These are phyloP conservation scores for Hondaea fermentalgiana DNA, from an alignment of 108 stramenopile species.

Conservation along the genomic window DNA sequence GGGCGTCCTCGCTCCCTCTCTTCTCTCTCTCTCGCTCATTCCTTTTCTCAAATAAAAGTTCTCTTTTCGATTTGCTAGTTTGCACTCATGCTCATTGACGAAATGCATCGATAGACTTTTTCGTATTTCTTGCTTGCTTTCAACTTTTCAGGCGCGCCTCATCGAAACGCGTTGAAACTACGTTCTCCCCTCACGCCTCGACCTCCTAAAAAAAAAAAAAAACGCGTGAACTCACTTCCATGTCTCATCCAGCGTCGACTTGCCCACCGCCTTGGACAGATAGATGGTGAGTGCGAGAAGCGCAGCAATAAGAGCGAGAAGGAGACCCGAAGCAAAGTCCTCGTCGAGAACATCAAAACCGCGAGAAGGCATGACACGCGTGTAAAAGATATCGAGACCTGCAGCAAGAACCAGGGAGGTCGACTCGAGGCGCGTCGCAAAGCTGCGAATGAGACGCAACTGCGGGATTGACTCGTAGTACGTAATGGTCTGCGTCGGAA, in stretches of 20 bases:
- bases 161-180: too few relatives aligned
- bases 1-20: too few relatives aligned
- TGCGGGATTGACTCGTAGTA: conserved; percentile 23
- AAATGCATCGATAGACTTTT: too few relatives aligned
- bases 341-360: conserved; percentile 43
- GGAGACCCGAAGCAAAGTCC: conserved; percentile 42
- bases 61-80: too few relatives aligned
- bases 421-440: conserved; percentile 36
- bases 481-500: conserved; percentile 22
- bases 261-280: neutral
- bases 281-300: neutral
- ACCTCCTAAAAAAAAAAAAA: too few relatives aligned
- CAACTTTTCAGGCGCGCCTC: too few relatives aligned
- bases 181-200: too few relatives aligned
- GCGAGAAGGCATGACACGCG: conserved; percentile 35
- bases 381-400: conserved; percentile 34
- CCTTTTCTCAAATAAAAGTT: too few relatives aligned
- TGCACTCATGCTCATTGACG: too few relatives aligned
- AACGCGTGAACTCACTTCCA: neutral
- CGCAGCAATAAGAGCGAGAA: conserved; percentile 25
- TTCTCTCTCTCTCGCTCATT: too few relatives aligned
- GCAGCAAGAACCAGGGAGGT: conserved; percentile 36
- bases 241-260: neutral
- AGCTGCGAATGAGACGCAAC: conserved; percentile 16
- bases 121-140: too few relatives aligned